Percentiles rank a stretch among this genome's conserved stretches.
Evolutionary conservation across 2,329 filamentous ascomycete species (phyloP).

Genomic region (Penicillium sp.): DNA sequence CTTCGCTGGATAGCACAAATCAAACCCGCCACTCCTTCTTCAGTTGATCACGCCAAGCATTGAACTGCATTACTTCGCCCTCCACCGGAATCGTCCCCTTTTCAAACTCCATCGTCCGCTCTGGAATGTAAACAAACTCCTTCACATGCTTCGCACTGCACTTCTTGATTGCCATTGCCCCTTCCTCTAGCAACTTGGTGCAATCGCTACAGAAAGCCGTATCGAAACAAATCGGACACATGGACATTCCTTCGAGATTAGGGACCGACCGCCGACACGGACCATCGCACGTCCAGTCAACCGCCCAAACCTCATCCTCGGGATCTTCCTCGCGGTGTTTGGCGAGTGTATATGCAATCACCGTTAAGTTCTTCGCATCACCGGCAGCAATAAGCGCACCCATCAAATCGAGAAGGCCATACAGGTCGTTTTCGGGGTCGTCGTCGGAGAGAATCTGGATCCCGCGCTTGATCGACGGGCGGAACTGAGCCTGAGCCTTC

Average conservation of each 20-base stretch:
- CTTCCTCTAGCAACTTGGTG: not conserved
- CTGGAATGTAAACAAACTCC: conserved; percentile 15
- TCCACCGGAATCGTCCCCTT: conserved; percentile 5
- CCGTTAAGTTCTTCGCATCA: conserved; percentile 11
- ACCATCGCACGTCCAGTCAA: conserved; percentile 9
- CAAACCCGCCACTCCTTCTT: conserved; percentile 9
- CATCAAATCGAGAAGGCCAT: conserved; percentile 3
- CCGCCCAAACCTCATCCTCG: not conserved
- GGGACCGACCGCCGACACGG: not conserved
- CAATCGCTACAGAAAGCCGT: conserved; percentile 17
- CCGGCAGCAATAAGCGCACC: conserved; percentile 6
- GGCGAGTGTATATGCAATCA: conserved; percentile 5
- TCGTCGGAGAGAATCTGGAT: conserved; percentile 18
- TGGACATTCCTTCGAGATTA: not conserved
- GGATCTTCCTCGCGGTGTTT: not conserved
- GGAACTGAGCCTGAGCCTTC: conserved; percentile 10
- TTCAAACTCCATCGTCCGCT: not conserved
- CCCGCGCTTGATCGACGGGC: conserved; percentile 7
- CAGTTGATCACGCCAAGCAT: conserved; percentile 6
- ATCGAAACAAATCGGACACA: conserved; percentile 18
- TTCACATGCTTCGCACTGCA: conserved; percentile 15
- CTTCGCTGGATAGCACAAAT: too few relatives aligned
- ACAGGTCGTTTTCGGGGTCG: conserved; percentile 16
- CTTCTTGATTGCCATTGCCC: not conserved
- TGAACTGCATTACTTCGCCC: conserved; percentile 8